Percentiles rank a stretch among this genome's conserved stretches.
Conservation (phyloP, 1,139 yeast species). For the Blastobotrys proliferans region DNA sequence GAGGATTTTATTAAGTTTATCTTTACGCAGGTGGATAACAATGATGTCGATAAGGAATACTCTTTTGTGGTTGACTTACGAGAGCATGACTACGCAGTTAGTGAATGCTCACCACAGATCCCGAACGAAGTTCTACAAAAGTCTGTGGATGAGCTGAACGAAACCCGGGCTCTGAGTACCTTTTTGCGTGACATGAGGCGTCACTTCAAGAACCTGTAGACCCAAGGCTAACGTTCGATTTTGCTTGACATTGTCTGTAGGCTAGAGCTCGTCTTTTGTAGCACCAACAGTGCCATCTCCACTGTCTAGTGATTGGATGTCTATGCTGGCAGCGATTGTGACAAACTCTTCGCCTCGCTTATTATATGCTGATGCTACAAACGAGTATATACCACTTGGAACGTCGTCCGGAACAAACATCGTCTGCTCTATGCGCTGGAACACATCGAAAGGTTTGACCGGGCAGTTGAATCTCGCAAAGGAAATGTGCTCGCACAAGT, state of each 20-base stretch:
- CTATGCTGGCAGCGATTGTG: slow-evolving; percentile 28
- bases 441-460: slow-evolving; percentile 16
- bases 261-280: neutral
- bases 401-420: slow-evolving; percentile 30
- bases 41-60: slow-evolving; percentile 25
- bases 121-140: slow-evolving; percentile 16
- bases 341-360: slow-evolving; percentile 21
- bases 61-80: slow-evolving; percentile 28
- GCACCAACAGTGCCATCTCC: neutral
- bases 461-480: slow-evolving; percentile 31
- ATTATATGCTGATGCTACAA: slow-evolving; percentile 25
- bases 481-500: slow-evolving; percentile 27
- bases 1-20: slow-evolving; percentile 30
- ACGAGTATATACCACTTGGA: slow-evolving; percentile 28
- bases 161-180: slow-evolving; percentile 20
- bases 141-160: slow-evolving; percentile 20
- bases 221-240: neutral
- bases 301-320: slow-evolving; percentile 12
- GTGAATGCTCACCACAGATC: slow-evolving; percentile 20
- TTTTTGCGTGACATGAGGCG: slow-evolving; percentile 26
- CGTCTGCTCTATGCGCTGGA: slow-evolving; percentile 20
- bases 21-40: slow-evolving; percentile 29
- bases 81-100: slow-evolving; percentile 25
- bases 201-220: slow-evolving; percentile 18
- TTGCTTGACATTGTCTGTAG: too few species aligned